Percentiles rank a stretch among this genome's conserved stretches.
phyloP scores from a whole-genome alignment of 2,329 filamentous ascomycete genomes.

The Sodiomyces alkalinus region DNA sequence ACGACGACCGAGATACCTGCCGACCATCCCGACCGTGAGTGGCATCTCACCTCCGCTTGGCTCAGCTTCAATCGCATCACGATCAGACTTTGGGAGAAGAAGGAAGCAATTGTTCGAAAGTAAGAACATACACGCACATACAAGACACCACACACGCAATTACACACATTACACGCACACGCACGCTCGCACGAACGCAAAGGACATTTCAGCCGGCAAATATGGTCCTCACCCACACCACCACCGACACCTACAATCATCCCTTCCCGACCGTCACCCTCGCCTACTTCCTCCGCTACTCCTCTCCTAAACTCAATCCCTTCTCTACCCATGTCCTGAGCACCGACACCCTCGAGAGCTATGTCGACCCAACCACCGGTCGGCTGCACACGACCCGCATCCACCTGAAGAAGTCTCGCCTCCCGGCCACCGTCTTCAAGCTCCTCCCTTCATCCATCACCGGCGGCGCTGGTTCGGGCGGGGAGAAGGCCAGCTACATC shows the following conservation, averaged over 20 bases:
- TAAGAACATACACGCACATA: no score
- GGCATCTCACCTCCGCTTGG: no score
- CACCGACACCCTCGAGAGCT: slow-evolving; percentile 65
- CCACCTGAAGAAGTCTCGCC: slow-evolving; percentile 67
- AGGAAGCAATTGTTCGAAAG: no score
- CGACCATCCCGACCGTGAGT: no score
- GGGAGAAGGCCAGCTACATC: slow-evolving; percentile 63
- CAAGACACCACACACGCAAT: no score
- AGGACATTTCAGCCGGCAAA: no score
- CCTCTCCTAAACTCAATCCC: slow-evolving; percentile 53
- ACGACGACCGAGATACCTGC: no score
- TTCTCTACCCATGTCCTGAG: slow-evolving; percentile 71
- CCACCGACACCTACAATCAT: slow-evolving; percentile 61
- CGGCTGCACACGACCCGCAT: slow-evolving; percentile 65
- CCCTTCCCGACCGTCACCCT: slow-evolving; percentile 75
- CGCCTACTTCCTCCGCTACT: slow-evolving; percentile 81
- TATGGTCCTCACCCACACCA: slow-evolving; percentile 50
- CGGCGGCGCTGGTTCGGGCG: slow-evolving; percentile 39
- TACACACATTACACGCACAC: no score
- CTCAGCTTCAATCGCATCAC: no score
- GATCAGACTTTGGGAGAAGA: no score
- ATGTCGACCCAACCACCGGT: slow-evolving; percentile 58
- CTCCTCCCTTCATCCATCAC: slow-evolving; percentile 56
- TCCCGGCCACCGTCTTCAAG: slow-evolving; percentile 61
- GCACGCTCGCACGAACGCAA: no score